These are phyloP conservation scores for Monosporascus sp. DNA, from an alignment of 2,329 filamentous ascomycete genomes.

Conservation along the genomic window DNA sequence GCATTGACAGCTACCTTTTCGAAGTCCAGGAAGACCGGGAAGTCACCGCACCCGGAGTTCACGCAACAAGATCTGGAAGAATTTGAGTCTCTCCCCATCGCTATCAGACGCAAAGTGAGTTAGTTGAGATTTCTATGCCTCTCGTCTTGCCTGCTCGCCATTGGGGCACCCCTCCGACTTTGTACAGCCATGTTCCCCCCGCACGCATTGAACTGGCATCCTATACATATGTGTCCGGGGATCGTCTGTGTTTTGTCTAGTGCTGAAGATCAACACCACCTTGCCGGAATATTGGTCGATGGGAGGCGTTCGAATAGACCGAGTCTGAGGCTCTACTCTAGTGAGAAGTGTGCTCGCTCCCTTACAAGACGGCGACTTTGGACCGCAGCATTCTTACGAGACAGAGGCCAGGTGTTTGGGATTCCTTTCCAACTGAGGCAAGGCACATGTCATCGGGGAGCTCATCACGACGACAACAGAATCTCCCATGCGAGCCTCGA, in stretches of 20 bases:
- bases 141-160: background rate
- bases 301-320: no score
- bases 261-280: background rate
- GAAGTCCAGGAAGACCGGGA: constrained; percentile 6
- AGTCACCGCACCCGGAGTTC: constrained; percentile 21
- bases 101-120: constrained; percentile 47
- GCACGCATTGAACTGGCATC: background rate
- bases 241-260: background rate
- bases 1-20: background rate
- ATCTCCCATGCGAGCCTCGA: background rate
- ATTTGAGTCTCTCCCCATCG: constrained; percentile 43
- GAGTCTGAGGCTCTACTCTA: background rate
- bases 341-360: background rate
- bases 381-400: no score
- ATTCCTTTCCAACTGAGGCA: no score
- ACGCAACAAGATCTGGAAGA: constrained; percentile 36
- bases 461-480: background rate
- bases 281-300: background rate
- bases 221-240: background rate
- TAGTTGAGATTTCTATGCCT: constrained; percentile 1
- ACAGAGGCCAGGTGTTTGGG: no score
- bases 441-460: no score
- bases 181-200: no score
- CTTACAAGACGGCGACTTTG: no score
- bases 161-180: no score